Conservation (phyloP, 1,284 basidiomycete genomes). For the Cryptococcus maquisensis region DNA sequence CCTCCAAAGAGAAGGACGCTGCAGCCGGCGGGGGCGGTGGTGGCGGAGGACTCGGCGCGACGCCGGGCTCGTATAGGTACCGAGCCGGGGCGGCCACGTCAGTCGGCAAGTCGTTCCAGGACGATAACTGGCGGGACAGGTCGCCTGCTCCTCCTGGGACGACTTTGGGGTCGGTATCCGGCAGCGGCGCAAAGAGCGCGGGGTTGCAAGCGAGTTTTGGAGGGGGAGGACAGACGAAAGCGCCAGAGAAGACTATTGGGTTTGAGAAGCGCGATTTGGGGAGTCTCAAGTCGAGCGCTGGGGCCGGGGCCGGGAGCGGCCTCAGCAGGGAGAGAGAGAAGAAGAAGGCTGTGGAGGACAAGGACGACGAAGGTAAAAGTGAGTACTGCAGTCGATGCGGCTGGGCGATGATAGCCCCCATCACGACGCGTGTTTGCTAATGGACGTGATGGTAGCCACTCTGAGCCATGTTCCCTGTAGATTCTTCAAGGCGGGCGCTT, state of each 20-base stretch:
- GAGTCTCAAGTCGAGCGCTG: conserved; percentile 3
- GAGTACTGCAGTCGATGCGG: neutral
- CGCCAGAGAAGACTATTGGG: conserved; percentile 31
- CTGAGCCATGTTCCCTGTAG: conserved; percentile 97
- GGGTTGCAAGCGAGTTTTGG: neutral
- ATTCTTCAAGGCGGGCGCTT: conserved; percentile 90
- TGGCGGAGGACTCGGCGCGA: neutral
- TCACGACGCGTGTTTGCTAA: neutral
- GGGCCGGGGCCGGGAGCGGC: conserved; percentile 2
- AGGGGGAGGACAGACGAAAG: conserved; percentile 5
- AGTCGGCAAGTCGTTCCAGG: conserved; percentile 14
- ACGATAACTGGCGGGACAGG: conserved; percentile 30
- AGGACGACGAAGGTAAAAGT: neutral
- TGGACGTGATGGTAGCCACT: conserved; percentile 17
- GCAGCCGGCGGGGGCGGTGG: neutral
- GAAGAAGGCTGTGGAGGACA: conserved; percentile 8
- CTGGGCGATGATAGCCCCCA: too few species aligned
- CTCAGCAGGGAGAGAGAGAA: conserved; percentile 9
- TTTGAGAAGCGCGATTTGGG: conserved; percentile 34
- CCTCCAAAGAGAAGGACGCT: conserved; percentile 7
- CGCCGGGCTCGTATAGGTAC: neutral
- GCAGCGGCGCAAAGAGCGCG: neutral
- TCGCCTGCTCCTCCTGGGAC: conserved; percentile 2
- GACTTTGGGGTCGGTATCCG: neutral
- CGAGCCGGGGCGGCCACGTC: conserved; percentile 2